Base-by-base conservation (phyloP, 2,329 filamentous ascomycete genomes). In the Torrubiellomyces zombiae region DNA sequence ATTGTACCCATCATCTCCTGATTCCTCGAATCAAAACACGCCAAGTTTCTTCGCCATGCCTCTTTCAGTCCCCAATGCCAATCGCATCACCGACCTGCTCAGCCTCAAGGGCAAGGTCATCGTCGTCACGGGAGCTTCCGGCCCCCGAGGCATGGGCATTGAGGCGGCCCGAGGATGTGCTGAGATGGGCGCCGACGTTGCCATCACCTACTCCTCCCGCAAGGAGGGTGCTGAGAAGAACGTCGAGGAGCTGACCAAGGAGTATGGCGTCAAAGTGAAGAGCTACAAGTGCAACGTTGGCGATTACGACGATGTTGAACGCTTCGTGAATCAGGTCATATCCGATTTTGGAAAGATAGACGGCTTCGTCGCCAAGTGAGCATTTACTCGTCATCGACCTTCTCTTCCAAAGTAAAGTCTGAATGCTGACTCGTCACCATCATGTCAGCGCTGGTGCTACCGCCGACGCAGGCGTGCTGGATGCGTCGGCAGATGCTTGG, bases 261-360 rank as follows among this genome's bases (percentile, higher is more conserved):
- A 68, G 18, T 79, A 77, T 40, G 73, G 74, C 24, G 65, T 82
- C 38, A 72, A 75, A 49, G 67, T 57, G 45, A 65, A 64, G 51
- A 62, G 63, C 19, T 71, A 71, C 51, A 56, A 67, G 48, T 58
- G 67, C 35, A 61, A 74, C 40, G 51, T 69, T n/a, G 59, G 54
- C 27, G 55, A 67, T 31, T 64, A 56, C 36, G 38, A 48, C 9
- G 50, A 59, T 7, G 59, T 71, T 28, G 52, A 68, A 43, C 45
- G 53, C 22, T 57, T 67, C 35, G 54, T 72, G 28, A 53, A 56
- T 28, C 67, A 82, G 17, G 71, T 83, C 35, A 62, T 76, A 44
- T 55, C 58, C 36, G 78, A 85, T 43, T 85, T 83, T 44, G 72
- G 73, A 39, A 67, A 70, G 24, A 67, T 82, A 29, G 76, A 82